These are phyloP conservation scores for Pyrenochaeta sp. DNA, from an alignment of 2,329 filamentous ascomycete species.

Conservation along the genomic window DNA sequence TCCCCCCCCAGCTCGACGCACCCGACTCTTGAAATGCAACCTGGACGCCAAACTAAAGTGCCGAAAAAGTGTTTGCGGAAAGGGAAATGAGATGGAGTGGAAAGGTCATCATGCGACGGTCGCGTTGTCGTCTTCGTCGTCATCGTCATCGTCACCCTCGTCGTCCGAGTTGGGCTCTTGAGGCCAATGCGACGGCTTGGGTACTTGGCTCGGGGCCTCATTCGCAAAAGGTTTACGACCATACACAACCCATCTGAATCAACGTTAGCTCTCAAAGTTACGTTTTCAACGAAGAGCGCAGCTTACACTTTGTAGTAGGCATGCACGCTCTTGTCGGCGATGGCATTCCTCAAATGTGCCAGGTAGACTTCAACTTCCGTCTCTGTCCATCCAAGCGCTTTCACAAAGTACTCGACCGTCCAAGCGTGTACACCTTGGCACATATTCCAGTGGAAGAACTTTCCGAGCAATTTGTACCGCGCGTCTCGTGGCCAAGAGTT, in stretches of 20 bases:
- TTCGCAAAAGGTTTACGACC: slow-evolving; percentile 33
- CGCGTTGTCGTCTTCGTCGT: background rate
- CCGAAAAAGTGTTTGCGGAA: background rate
- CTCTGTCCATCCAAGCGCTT: slow-evolving; percentile 53
- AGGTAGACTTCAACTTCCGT: slow-evolving; percentile 57
- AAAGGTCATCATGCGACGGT: background rate
- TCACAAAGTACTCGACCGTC: slow-evolving; percentile 54
- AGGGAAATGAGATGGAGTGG: background rate
- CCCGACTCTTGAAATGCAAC: background rate
- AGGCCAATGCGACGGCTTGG: slow-evolving; percentile 32
- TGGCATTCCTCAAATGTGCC: slow-evolving; percentile 53
- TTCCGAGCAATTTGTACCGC: slow-evolving; percentile 58
- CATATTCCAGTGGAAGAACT: slow-evolving; percentile 59
- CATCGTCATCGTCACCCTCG: slow-evolving; percentile 12
- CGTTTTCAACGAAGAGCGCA: background rate
- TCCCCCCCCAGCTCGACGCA: background rate
- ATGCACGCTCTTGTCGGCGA: slow-evolving; percentile 51
- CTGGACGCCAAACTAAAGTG: background rate
- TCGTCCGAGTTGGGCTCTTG: slow-evolving; percentile 14
- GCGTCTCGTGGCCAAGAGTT: slow-evolving; percentile 62
- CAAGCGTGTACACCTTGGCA: slow-evolving; percentile 56
- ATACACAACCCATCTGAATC: slow-evolving; percentile 37
- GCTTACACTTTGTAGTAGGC: slow-evolving; percentile 55
- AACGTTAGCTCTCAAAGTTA: background rate
- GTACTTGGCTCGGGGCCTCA: slow-evolving; percentile 25